Evolutionary conservation across 352 stramenopile genomes (phyloP).

Genomic region (Lagenidium giganteum): DNA sequence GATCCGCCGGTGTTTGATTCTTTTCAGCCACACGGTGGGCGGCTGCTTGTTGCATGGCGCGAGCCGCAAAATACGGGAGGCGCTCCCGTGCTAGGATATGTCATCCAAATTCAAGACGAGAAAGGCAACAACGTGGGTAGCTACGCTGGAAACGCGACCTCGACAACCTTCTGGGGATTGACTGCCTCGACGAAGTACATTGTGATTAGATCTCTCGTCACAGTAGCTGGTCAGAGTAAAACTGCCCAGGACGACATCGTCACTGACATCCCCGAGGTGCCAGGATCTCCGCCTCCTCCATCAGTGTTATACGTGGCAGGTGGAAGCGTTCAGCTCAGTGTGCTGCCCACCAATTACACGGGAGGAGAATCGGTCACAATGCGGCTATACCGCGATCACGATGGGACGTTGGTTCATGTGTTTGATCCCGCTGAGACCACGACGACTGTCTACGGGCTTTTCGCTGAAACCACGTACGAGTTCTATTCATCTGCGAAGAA

Average conservation of each 20-base stretch:
- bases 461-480: conserved; percentile 27
- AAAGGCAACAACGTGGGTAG: neutral
- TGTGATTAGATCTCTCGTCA: conserved; percentile 2
- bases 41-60: conserved; percentile 35
- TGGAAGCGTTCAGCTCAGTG: conserved; percentile 9
- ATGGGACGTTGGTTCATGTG: conserved; percentile 5
- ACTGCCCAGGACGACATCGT: neutral
- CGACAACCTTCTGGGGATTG: conserved; percentile 4
- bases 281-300: conserved; percentile 10
- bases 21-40: conserved; percentile 29
- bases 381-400: conserved; percentile 21
- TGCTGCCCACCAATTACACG: conserved; percentile 21
- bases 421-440: conserved; percentile 17
- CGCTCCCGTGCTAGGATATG: conserved; percentile 23
- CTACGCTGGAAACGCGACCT: neutral
- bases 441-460: conserved; percentile 26
- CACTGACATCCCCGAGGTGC: conserved; percentile 9
- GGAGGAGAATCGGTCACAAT: conserved; percentile 34
- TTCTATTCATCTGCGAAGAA: conserved; percentile 37
- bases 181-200: conserved; percentile 11
- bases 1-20: conserved; percentile 16
- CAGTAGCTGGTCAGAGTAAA: conserved; percentile 4
- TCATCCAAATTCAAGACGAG: conserved; percentile 7
- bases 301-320: conserved; percentile 6
- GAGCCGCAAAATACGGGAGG: conserved; percentile 36